Evolutionary conservation across 768 basidiomycete genomes (phyloP).

Genomic region (Porphyrellus cyaneotinctus): DNA sequence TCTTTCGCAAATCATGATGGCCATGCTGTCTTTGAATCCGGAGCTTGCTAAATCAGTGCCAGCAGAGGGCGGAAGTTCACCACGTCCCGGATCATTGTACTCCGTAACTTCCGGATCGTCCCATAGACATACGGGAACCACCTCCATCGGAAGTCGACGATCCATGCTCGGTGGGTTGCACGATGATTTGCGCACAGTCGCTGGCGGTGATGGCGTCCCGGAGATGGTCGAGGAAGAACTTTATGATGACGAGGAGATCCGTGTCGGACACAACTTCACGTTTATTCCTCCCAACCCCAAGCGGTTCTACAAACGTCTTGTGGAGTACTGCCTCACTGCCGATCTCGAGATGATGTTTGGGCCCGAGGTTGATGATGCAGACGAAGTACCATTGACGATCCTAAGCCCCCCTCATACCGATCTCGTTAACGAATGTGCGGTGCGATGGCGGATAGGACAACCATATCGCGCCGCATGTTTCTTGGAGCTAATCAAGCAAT

Average conservation of each 20-base stretch:
- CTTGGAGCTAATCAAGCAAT: conserved; percentile 78
- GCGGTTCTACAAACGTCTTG: conserved; percentile 78
- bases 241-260: conserved; percentile 65
- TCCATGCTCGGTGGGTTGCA: conserved; percentile 45
- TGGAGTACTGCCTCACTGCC: conserved; percentile 75
- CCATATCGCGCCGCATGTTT: conserved; percentile 76
- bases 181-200: not conserved
- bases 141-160: conserved; percentile 64
- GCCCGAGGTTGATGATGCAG: conserved; percentile 87
- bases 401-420: conserved; percentile 75
- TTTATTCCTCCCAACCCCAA: conserved; percentile 88
- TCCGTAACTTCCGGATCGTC: conserved; percentile 35
- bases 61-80: conserved; percentile 36
- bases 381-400: conserved; percentile 93
- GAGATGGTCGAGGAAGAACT: conserved; percentile 38
- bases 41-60: conserved; percentile 78
- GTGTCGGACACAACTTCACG: conserved; percentile 74
- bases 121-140: conserved; percentile 53
- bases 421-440: conserved; percentile 81
- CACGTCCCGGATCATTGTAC: conserved; percentile 58
- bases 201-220: conserved; percentile 26
- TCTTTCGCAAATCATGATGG: conserved; percentile 83
- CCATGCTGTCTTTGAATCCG: conserved; percentile 83
- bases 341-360: conserved; percentile 90
- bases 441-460: conserved; percentile 85